Evolutionary conservation across 805 yeast species (phyloP).

Genomic region (Kodamaea restingae): DNA sequence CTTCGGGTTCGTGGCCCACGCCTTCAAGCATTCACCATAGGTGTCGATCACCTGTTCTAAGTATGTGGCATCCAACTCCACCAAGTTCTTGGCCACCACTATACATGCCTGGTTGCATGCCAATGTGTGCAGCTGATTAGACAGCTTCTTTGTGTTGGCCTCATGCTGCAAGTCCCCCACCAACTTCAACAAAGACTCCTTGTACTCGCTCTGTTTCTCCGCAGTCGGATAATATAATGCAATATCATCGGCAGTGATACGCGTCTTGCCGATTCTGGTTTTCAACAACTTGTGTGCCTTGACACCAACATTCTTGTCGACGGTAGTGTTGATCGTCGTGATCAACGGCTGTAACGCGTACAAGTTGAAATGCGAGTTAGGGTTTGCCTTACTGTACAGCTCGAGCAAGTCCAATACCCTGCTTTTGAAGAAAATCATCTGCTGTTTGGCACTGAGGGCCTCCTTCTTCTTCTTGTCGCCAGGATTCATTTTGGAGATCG

Average conservation of each 20-base stretch:
- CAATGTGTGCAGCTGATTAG: slow-evolving; percentile 45
- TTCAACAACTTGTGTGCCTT: slow-evolving; percentile 73
- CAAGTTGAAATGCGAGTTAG: slow-evolving; percentile 37
- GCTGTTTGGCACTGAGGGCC: slow-evolving; percentile 73
- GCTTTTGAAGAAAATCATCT: slow-evolving; percentile 72
- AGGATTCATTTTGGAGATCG: slow-evolving; percentile 44
- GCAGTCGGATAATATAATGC: slow-evolving; percentile 13
- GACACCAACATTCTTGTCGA: slow-evolving; percentile 65
- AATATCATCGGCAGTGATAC: slow-evolving; percentile 22
- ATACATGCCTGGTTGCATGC: slow-evolving; percentile 69
- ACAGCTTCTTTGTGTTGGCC: slow-evolving; percentile 37
- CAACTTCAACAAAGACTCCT: slow-evolving; percentile 20
- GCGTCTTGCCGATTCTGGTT: slow-evolving; percentile 51
- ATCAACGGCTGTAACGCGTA: slow-evolving; percentile 54
- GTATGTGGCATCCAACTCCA: slow-evolving; percentile 27
- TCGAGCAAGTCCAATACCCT: slow-evolving; percentile 77
- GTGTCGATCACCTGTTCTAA: slow-evolving; percentile 48
- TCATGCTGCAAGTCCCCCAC: slow-evolving; percentile 43
- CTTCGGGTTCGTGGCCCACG: slow-evolving; percentile 52
- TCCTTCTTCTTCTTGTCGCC: slow-evolving; percentile 71
- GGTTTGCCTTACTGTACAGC: slow-evolving; percentile 47
- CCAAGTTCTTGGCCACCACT: slow-evolving; percentile 56
- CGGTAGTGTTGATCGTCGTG: slow-evolving; percentile 58
- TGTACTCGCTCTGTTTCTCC: slow-evolving; percentile 16
- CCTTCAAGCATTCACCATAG: slow-evolving; percentile 52